phyloP scores from a whole-genome alignment of 202 grass and related monocot species.

The Hordeum pubiflorum region DNA sequence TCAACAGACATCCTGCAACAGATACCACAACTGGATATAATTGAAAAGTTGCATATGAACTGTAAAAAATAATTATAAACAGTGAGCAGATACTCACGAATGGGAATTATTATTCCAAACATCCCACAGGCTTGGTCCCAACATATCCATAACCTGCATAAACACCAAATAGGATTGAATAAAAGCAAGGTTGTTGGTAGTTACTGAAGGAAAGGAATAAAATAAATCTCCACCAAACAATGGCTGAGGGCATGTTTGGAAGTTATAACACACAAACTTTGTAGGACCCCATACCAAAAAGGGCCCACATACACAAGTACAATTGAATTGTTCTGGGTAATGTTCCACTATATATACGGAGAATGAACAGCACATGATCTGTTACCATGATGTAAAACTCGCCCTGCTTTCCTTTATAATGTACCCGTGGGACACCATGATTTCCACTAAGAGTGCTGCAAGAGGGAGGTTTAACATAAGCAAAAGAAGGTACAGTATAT shows the following conservation, averaged over 20 bases:
- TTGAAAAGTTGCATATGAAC: conserved; percentile 10
- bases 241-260: not conserved
- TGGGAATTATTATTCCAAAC: conserved; percentile 95
- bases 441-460: conserved; percentile 88
- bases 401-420: conserved; percentile 88
- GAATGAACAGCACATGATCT: not conserved
- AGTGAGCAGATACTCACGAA: conserved; percentile 43
- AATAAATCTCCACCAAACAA: not conserved
- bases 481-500: not conserved
- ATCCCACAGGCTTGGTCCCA: conserved; percentile 98
- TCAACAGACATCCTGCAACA: conserved; percentile 85
- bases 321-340: conserved; percentile 4
- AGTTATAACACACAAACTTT: not conserved
- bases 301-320: not conserved
- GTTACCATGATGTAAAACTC: conserved; percentile 89
- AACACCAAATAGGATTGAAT: not conserved
- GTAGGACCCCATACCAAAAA: not conserved
- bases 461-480: conserved; percentile 32
- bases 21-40: conserved; percentile 15
- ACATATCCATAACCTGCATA: conserved; percentile 85
- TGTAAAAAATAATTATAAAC: conserved; percentile 6
- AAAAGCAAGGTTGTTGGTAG: not conserved
- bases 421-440: conserved; percentile 86
- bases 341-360: not conserved
- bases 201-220: not conserved